Evolutionary conservation across 805 yeast species (phyloP).

Genomic region (Sugiyamaella valdiviana): DNA sequence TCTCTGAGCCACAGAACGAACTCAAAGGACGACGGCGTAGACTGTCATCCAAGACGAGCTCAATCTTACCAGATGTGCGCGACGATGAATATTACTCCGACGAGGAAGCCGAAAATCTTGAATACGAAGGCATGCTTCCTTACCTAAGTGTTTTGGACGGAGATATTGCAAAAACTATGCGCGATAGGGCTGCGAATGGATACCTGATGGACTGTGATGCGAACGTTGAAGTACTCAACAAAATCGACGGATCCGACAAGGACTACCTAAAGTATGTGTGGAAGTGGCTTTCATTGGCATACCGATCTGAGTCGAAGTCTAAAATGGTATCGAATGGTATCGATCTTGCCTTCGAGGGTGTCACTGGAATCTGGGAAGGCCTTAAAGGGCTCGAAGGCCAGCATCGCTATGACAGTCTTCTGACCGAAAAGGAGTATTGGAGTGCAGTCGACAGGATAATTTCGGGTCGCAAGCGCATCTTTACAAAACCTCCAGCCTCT

Average conservation of each 20-base stretch:
- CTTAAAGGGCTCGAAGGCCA: slow-evolving; percentile 20
- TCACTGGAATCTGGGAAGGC: slow-evolving; percentile 80
- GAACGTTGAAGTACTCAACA: slow-evolving; percentile 47
- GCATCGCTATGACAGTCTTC: slow-evolving; percentile 15
- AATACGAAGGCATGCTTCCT: slow-evolving; percentile 16
- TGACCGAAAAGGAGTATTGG: slow-evolving; percentile 39
- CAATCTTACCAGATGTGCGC: slow-evolving; percentile 10
- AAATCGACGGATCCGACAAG: slow-evolving; percentile 32
- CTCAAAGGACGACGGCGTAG: background rate
- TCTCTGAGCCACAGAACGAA: background rate
- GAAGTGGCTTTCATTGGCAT: slow-evolving; percentile 83
- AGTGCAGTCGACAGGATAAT: slow-evolving; percentile 50
- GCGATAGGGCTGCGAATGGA: slow-evolving; percentile 63
- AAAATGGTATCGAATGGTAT: slow-evolving; percentile 61
- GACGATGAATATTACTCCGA: slow-evolving; percentile 16
- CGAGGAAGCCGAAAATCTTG: slow-evolving; percentile 8
- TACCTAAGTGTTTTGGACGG: slow-evolving; percentile 45
- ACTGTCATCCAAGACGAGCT: slow-evolving; percentile 6
- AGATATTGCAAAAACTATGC: slow-evolving; percentile 69
- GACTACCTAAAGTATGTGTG: slow-evolving; percentile 71
- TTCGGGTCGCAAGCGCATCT: slow-evolving; percentile 33
- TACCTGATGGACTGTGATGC: slow-evolving; percentile 63
- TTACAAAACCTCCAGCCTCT: slow-evolving; percentile 22
- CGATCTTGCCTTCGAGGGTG: slow-evolving; percentile 85
- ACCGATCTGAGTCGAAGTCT: slow-evolving; percentile 55